Percentiles rank a stretch among this genome's conserved stretches.
phyloP scores from a whole-genome alignment of 1,284 basidiomycete species.

The Puccinia hordei region DNA sequence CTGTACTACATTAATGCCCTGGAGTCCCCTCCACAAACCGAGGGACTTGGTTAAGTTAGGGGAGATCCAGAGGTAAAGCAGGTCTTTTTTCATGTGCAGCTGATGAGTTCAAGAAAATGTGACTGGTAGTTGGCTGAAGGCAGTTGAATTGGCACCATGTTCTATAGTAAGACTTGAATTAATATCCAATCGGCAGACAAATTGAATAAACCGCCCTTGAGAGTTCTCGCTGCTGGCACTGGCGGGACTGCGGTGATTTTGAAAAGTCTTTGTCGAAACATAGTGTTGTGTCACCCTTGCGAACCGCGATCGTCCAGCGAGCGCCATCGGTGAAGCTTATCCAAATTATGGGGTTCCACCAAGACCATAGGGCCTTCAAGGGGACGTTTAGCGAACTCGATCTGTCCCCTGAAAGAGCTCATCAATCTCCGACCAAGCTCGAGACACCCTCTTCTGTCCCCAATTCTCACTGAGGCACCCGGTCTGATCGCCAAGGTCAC shows the following conservation, averaged over 20 bases:
- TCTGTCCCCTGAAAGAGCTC: no score
- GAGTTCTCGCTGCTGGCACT: neutral
- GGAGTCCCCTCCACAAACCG: no score
- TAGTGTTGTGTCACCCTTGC: neutral
- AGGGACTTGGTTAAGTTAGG: no score
- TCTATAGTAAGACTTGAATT: no score
- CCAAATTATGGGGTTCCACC: neutral
- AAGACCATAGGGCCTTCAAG: neutral
- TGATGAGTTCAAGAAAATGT: no score
- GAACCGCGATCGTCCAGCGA: neutral
- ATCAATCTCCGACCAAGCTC: neutral
- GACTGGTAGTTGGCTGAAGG: no score
- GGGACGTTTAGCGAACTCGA: no score
- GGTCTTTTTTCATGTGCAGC: no score
- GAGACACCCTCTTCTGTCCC: neutral
- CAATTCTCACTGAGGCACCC: neutral
- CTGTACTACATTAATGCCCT: no score
- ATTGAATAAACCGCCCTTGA: neutral
- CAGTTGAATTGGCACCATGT: no score
- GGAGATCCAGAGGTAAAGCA: no score
- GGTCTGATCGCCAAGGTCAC: neutral
- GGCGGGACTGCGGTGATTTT: no score
- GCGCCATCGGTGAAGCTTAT: neutral
- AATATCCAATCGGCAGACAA: neutral
- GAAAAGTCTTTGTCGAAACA: neutral